Conservation (phyloP, 1,139 yeast genomes). For the Zhuliangozyma blackwelliae region DNA sequence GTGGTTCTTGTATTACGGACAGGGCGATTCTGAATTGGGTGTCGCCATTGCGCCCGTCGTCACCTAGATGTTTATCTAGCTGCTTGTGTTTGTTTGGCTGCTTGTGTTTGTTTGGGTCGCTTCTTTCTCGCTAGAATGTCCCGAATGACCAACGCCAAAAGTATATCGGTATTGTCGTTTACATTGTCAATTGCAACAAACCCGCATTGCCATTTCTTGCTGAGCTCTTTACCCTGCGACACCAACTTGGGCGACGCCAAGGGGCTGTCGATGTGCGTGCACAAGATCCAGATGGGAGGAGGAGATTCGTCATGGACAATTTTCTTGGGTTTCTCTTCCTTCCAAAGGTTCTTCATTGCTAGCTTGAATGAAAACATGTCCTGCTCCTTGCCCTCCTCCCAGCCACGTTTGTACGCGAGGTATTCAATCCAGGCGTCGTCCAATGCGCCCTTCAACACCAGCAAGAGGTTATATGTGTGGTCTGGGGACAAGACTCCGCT, state of each 20-base stretch:
- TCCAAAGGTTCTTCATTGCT: conserved; percentile 57
- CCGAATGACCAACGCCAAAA: conserved; percentile 51
- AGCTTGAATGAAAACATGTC: conserved; percentile 60
- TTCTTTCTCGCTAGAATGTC: conserved; percentile 50
- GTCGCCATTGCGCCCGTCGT: conserved; percentile 29
- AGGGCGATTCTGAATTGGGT: conserved; percentile 43
- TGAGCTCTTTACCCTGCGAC: conserved; percentile 52
- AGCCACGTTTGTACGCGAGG: conserved; percentile 45
- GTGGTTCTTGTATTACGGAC: conserved; percentile 44
- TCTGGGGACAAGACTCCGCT: conserved; percentile 11
- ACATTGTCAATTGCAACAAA: conserved; percentile 55
- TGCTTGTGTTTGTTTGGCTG: too few relatives aligned
- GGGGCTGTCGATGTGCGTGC: conserved; percentile 55
- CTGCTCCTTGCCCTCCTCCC: conserved; percentile 62
- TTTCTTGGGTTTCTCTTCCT: conserved; percentile 32
- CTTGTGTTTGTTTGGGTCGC: conserved; percentile 13
- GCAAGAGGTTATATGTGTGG: conserved; percentile 41
- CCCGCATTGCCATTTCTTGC: conserved; percentile 59
- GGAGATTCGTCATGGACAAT: conserved; percentile 17
- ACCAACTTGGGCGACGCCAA: conserved; percentile 56
- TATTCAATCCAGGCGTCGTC: conserved; percentile 75
- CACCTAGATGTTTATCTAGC: too few relatives aligned
- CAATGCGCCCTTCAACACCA: conserved; percentile 49
- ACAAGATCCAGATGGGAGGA: conserved; percentile 66
- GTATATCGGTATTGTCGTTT: conserved; percentile 49